These are phyloP conservation scores for Skeletonema marinoi DNA, from an alignment of 108 stramenopile species.

Conservation along the genomic window DNA sequence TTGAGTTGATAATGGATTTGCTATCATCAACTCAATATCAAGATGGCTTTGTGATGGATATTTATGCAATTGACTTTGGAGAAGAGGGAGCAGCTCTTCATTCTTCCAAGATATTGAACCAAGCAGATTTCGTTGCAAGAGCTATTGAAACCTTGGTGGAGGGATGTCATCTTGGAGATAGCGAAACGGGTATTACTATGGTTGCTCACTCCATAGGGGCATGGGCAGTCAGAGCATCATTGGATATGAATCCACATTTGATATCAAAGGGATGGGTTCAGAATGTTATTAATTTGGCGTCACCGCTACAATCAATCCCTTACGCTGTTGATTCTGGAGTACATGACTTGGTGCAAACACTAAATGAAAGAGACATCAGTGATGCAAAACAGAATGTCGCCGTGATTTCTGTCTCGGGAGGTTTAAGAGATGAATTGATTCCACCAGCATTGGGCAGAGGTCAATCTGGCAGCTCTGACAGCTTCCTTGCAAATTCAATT, in stretches of 20 bases:
- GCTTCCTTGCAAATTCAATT: constrained; percentile 29
- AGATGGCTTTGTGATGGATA: constrained; percentile 71
- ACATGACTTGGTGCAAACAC: constrained; percentile 26
- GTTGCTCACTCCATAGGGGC: constrained; percentile 87
- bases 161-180: constrained; percentile 27
- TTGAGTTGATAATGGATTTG: constrained; percentile 15
- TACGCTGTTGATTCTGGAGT: constrained; percentile 71
- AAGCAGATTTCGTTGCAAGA: constrained; percentile 62
- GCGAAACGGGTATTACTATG: constrained; percentile 38
- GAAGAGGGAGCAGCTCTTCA: constrained; percentile 78
- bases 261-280: constrained; percentile 33
- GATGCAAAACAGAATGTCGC: constrained; percentile 8
- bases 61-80: constrained; percentile 75
- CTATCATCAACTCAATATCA: constrained; percentile 3
- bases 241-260: constrained; percentile 33
- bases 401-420: constrained; percentile 71
- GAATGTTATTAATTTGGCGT: constrained; percentile 67
- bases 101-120: constrained; percentile 53
- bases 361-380: constrained; percentile 21
- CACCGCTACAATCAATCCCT: constrained; percentile 61
- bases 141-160: constrained; percentile 48
- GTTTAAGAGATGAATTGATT: constrained; percentile 84
- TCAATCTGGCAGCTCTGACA: background rate
- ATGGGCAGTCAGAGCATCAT: constrained; percentile 53
- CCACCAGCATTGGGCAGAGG: constrained; percentile 59